Evolutionary conservation across 1,284 basidiomycete species (phyloP).

Genomic region (Melanopsichium pennsylvanicum): DNA sequence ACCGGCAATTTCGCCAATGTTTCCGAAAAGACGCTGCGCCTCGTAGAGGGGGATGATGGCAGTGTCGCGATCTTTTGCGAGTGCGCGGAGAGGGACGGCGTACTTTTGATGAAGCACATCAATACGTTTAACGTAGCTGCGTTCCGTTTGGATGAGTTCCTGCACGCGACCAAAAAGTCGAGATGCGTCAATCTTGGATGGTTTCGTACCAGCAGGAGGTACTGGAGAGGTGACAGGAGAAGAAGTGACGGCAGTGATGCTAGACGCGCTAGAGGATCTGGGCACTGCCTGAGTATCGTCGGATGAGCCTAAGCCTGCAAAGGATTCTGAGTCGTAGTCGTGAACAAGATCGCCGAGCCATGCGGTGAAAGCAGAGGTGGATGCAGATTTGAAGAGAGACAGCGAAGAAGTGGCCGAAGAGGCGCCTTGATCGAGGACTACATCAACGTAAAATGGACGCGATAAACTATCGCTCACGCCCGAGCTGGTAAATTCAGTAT

Average conservation of each 20-base stretch:
- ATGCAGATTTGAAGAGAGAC: constrained; percentile 2
- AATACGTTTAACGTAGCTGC: constrained; percentile 61
- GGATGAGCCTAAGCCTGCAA: not conserved
- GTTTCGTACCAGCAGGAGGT: not conserved
- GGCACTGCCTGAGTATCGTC: constrained; percentile 18
- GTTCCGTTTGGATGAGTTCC: constrained; percentile 63
- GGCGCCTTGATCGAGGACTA: constrained; percentile 38
- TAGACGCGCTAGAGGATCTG: constrained; percentile 47
- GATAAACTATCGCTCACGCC: constrained; percentile 41
- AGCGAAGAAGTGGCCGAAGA: constrained; percentile 12
- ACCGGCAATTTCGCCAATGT: constrained; percentile 85
- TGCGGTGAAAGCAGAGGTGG: constrained; percentile 29
- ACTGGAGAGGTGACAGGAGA: constrained; percentile 12
- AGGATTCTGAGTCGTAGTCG: constrained; percentile 37
- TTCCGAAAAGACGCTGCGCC: constrained; percentile 90
- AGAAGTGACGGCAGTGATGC: constrained; percentile 50
- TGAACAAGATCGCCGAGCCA: constrained; percentile 50
- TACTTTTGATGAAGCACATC: constrained; percentile 69
- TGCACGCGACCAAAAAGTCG: constrained; percentile 45
- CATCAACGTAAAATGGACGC: constrained; percentile 47
- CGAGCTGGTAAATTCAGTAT: constrained; percentile 21
- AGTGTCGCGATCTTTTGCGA: constrained; percentile 82
- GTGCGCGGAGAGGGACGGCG: constrained; percentile 85
- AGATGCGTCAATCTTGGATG: constrained; percentile 19
- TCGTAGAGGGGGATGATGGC: constrained; percentile 87